Evolutionary conservation across 176 grass and related monocot genomes (phyloP), one percentile per base, ranked within the genome.

Genomic region (Alopecurus myosuroides): DNA sequence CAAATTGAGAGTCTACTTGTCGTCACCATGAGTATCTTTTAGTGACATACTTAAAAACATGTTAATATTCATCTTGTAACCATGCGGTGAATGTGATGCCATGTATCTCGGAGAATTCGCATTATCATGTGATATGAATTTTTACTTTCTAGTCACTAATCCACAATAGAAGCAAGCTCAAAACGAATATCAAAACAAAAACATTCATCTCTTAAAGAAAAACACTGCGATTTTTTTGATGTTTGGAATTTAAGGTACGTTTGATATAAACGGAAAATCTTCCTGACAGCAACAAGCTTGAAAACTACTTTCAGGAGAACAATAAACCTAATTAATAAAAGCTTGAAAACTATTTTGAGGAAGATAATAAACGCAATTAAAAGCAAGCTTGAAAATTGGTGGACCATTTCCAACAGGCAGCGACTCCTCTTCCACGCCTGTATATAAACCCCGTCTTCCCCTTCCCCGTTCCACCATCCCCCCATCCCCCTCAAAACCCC

Each of bases 381-480:
- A 19, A 37, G 25, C 55, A 61, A 44, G 77, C 23, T 30, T 62
- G 37, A 78, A 44, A 62, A 61, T 15, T 18, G 4, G 23, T 44
- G 36, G 53, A 44, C 77, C 23, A 60, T 62, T 79, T 79, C 77
- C 25, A 44, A 20, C 23, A 62, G 40, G 30, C 9, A 20, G 52
- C 40, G 51, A 79, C 62, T 64, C 29, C 28, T 29, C 23, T 62
- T 62, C 45, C 58, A 7, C 29, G n/a, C 17, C 28, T 29, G 12
- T 48, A 85, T 80, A 89, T 79, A 84, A 79, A 33, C 69, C 56
- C 82, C 30, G 9, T 87, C 50, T 62, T 4, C 33, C 9, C 35
- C 60, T 35, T 23, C 30, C 26, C 11, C n/a, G 4, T 82, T 29
- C 50, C 64, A 75, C 30, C 64, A 75, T 30, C n/a, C 35, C 33